Evolutionary conservation across 805 yeast species (phyloP).

Genomic region (Priceomyces fermenticarens): DNA sequence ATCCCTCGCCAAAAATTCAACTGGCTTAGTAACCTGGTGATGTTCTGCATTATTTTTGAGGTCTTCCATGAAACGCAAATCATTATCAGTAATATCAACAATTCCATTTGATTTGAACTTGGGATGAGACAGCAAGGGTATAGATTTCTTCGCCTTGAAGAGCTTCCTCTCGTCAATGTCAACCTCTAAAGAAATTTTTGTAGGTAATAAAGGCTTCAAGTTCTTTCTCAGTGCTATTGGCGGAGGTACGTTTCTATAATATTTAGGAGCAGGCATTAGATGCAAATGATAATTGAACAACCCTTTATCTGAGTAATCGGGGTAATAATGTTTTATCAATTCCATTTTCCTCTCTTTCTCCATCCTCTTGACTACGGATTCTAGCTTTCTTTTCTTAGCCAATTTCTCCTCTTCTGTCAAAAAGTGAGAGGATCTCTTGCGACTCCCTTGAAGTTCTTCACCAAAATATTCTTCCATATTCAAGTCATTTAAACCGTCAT

Average conservation of each 20-base stretch:
- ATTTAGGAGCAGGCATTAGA: conserved; percentile 60
- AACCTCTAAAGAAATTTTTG: conserved; percentile 56
- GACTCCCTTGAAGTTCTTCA: conserved; percentile 8
- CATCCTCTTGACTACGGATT: conserved; percentile 22
- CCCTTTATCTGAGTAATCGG: conserved; percentile 54
- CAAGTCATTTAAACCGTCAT: conserved; percentile 24
- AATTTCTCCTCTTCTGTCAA: conserved; percentile 15
- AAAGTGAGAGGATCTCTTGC: neutral
- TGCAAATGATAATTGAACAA: conserved; percentile 63
- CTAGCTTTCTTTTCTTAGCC: conserved; percentile 27
- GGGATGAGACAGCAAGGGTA: conserved; percentile 2
- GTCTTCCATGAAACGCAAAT: conserved; percentile 28
- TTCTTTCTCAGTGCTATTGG: conserved; percentile 29
- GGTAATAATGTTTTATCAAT: conserved; percentile 51
- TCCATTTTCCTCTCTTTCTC: conserved; percentile 24
- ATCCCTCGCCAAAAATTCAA: conserved; percentile 31
- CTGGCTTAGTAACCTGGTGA: conserved; percentile 16
- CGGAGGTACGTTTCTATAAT: conserved; percentile 53
- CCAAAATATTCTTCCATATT: conserved; percentile 20
- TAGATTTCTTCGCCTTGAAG: conserved; percentile 36
- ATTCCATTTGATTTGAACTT: conserved; percentile 5
- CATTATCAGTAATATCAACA: conserved; percentile 26
- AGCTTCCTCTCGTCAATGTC: conserved; percentile 57
- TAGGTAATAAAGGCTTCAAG: conserved; percentile 52
- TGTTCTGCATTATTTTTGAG: conserved; percentile 17